Evolutionary conservation across 1,284 basidiomycete genomes (phyloP).

Genomic region (Apiotrichum porosum): DNA sequence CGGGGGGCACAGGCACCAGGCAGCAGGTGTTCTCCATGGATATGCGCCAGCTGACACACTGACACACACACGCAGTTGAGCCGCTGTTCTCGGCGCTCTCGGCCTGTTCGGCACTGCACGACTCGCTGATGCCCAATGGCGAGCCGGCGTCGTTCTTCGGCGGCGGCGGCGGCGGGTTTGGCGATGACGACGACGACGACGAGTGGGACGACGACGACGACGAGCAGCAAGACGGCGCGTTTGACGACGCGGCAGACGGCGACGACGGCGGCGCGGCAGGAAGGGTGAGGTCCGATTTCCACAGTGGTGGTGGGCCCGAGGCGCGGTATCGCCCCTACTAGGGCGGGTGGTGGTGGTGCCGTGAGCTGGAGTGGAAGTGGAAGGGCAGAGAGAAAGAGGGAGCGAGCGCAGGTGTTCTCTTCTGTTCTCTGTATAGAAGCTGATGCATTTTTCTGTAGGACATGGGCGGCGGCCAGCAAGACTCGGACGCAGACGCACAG

Average conservation of each 20-base stretch:
- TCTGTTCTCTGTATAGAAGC: too few species aligned
- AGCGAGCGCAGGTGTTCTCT: too few species aligned
- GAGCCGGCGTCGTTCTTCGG: constrained; percentile 43
- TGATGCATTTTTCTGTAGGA: not conserved
- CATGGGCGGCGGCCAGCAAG: not conserved
- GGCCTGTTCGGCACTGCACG: constrained; percentile 81
- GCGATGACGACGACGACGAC: constrained; percentile 52
- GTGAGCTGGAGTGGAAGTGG: too few species aligned
- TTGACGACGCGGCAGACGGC: constrained; percentile 50
- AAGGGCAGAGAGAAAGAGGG: not conserved
- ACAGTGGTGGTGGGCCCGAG: constrained; percentile 56
- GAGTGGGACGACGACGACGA: constrained; percentile 34
- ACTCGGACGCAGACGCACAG: constrained; percentile 42
- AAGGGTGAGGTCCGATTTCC: constrained; percentile 88
- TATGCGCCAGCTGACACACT: constrained; percentile 3
- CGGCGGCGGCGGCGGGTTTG: too few species aligned
- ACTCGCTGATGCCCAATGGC: constrained; percentile 57
- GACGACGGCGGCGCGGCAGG: constrained; percentile 57
- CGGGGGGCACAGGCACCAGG: not conserved
- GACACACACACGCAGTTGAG: constrained; percentile 58
- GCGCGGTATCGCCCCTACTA: constrained; percentile 82
- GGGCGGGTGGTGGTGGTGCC: constrained; percentile 32
- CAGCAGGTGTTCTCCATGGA: not conserved
- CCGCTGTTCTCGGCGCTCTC: constrained; percentile 83
- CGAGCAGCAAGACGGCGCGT: constrained; percentile 50